Evolutionary conservation across 2,329 filamentous ascomycete species (phyloP).

Genomic region (Proliferodiscus dingleyae): DNA sequence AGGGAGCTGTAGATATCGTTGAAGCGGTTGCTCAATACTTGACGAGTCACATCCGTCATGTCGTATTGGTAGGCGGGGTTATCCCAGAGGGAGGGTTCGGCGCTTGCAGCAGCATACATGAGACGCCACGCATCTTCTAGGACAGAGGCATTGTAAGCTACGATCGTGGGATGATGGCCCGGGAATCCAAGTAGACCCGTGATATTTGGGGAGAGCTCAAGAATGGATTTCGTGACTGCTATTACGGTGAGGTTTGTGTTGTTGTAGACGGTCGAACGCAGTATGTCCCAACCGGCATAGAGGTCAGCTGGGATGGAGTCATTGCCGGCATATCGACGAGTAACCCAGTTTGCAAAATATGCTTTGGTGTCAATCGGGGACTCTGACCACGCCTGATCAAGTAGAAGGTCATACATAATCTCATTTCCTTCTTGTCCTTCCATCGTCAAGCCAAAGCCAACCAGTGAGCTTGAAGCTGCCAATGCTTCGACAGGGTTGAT

Average conservation of each 20-base stretch:
- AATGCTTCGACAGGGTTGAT: slow-evolving; percentile 42
- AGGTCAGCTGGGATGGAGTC: slow-evolving; percentile 29
- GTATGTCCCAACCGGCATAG: slow-evolving; percentile 42
- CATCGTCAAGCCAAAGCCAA: slow-evolving; percentile 45
- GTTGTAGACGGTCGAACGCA: slow-evolving; percentile 43
- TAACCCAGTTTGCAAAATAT: slow-evolving; percentile 45
- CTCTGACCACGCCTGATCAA: slow-evolving; percentile 46
- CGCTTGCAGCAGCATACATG: slow-evolving; percentile 34
- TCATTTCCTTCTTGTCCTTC: slow-evolving; percentile 50
- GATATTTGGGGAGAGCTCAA: slow-evolving; percentile 41
- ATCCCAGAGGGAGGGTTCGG: slow-evolving; percentile 34
- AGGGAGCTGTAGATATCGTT: slow-evolving; percentile 49
- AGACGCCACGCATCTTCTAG: slow-evolving; percentile 37
- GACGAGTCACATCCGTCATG: slow-evolving; percentile 44
- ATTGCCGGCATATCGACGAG: slow-evolving; percentile 35
- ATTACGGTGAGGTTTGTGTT: slow-evolving; percentile 40
- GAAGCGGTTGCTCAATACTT: slow-evolving; percentile 45
- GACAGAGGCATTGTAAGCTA: slow-evolving; percentile 37
- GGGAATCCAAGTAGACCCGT: slow-evolving; percentile 37
- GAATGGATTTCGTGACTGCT: slow-evolving; percentile 40
- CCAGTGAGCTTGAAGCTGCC: slow-evolving; percentile 32
- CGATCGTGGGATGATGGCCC: slow-evolving; percentile 38
- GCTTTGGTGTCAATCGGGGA: slow-evolving; percentile 38
- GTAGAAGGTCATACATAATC: slow-evolving; percentile 45
- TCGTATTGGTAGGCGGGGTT: slow-evolving; percentile 42